phyloP scores from a whole-genome alignment of 208 protist genomes.

The Naegleria gruberi region DNA sequence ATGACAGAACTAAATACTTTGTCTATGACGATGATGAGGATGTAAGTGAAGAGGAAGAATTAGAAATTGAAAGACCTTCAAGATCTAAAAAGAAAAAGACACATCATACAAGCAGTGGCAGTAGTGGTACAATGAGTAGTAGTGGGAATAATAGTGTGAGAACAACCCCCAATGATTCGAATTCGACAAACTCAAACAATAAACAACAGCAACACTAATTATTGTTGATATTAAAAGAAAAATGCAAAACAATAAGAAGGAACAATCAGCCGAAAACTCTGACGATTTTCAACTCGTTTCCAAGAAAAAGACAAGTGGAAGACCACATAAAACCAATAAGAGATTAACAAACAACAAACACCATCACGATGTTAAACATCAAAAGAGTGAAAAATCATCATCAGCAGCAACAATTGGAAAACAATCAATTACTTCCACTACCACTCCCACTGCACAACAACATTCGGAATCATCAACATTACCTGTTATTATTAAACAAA shows the following conservation, averaged over 20 bases:
- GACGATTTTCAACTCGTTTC: background rate
- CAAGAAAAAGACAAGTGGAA: background rate
- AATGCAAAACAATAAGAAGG: background rate
- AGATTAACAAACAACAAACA: background rate
- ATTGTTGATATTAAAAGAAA: background rate
- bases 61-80: background rate
- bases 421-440: no score
- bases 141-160: background rate
- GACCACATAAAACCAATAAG: background rate
- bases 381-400: background rate
- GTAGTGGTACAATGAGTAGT: background rate
- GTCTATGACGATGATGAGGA: background rate
- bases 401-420: background rate
- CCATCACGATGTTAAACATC: background rate
- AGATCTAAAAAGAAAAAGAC: background rate
- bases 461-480: no score
- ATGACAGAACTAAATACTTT: background rate
- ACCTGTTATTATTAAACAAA: no score
- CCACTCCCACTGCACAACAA: no score
- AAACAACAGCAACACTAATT: no score
- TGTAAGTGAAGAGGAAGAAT: background rate
- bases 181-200: no score
- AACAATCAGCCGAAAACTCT: background rate
- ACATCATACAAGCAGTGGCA: background rate
- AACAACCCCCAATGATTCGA: no score